Base-by-base conservation (phyloP, 257 asterid species). In the Solanum medicagineum region DNA sequence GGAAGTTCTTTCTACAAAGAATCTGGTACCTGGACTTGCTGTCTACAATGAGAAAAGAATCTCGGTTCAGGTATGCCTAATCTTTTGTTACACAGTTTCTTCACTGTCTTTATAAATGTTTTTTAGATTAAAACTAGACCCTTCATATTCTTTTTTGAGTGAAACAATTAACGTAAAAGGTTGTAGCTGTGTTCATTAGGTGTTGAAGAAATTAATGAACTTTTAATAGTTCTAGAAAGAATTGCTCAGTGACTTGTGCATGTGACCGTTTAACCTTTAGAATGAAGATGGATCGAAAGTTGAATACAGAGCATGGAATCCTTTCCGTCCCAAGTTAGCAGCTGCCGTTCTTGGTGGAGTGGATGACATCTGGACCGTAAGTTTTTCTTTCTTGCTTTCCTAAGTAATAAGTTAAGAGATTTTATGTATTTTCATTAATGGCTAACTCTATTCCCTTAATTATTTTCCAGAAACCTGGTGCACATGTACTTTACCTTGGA, bases 291-390 rank as follows among this genome's bases (percentile, higher is more conserved):
- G 94, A 32, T 88, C 97, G 0, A 96, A 94, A 87, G 88, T 87
- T 13, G 99, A 96, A 68, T 96, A 96, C 91, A 90, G 99, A 85
- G 97, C 94, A 3, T 95, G 99, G 99, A 96, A 96, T 86, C 98
- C 99, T 14, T 96, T 96, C 91, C 97, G 98, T 24, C 95, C 98
- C 0, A 96, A 96, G 91, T 88, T 96, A 87, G 99, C 98, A 53
- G 99, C 99, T 81, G 97, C 96, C 10, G 87, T 94, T 74, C 98
- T 95, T 59, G 97, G 97, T 54, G 98, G 99, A 42, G 96, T 95
- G 42, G 99, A 96, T 88, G 92, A 95, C 60, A 90, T 94, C 36
- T 96, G 98, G 99, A 96, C 95, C 88, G 99, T 96, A 84, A 92
- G 99, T 92, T 68, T 2, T 10, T 4, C 15, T 51, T 4, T 45